A percentile compares a stretch with the other conserved stretches of the same genome.
Conservation (phyloP, 306 rosid genomes). For the Rosa lucieae region DNA sequence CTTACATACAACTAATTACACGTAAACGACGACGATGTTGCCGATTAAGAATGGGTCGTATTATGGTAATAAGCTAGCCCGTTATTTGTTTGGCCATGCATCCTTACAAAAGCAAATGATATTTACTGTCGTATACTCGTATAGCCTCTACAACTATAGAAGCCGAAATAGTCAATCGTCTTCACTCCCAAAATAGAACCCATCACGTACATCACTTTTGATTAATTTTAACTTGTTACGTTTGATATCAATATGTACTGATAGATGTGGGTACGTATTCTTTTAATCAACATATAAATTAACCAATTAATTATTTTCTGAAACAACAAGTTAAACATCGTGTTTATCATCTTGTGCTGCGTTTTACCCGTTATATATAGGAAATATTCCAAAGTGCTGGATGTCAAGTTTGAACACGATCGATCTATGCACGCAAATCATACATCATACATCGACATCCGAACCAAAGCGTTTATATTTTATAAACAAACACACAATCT, state of each 20-base stretch:
- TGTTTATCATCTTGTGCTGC: neutral
- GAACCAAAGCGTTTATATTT: neutral
- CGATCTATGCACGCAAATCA: too few species aligned
- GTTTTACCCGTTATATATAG: too few species aligned
- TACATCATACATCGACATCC: neutral
- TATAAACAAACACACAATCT: neutral
- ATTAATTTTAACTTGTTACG: neutral
- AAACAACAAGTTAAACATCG: neutral
- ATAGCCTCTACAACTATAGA: neutral
- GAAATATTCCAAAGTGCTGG: too few species aligned
- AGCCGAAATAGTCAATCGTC: neutral
- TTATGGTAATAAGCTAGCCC: neutral
- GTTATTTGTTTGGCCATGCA: neutral
- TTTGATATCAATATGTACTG: neutral
- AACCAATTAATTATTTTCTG: too few species aligned
- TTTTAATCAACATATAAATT: too few species aligned
- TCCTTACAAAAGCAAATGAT: neutral
- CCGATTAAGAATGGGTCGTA: neutral
- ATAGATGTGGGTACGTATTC: too few species aligned
- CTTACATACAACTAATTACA: too few species aligned
- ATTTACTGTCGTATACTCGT: neutral
- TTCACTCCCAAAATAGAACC: neutral
- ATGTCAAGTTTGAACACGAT: too few species aligned
- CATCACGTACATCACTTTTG: neutral
- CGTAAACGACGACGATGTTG: too few species aligned